Conservation (phyloP, 2,329 filamentous ascomycete genomes). For the Hymenoscyphus scutula region DNA sequence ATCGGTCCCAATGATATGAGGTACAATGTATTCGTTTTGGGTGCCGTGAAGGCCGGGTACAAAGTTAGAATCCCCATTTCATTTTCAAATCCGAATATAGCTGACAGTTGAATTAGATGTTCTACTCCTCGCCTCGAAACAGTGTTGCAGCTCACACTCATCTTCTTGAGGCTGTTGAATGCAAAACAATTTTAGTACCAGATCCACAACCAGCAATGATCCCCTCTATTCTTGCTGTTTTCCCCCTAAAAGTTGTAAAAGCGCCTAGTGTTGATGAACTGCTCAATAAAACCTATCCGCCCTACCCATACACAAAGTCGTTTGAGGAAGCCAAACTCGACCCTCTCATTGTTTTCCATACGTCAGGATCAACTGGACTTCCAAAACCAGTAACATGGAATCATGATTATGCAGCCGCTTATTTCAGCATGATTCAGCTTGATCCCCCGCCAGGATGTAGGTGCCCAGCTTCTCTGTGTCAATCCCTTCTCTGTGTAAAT, state of each 20-base stretch:
- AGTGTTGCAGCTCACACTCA: constrained; percentile 6
- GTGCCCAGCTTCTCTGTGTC: too few species aligned
- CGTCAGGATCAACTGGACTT: constrained; percentile 43
- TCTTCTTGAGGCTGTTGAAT: constrained; percentile 6
- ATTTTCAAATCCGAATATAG: neutral
- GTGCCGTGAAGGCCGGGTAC: constrained; percentile 15
- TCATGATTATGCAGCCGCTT: constrained; percentile 32
- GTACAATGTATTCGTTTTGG: constrained; percentile 9
- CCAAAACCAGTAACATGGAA: constrained; percentile 42
- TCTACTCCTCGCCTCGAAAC: constrained; percentile 12
- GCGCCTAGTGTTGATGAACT: constrained; percentile 13
- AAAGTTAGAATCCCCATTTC: constrained; percentile 4
- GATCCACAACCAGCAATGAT: neutral
- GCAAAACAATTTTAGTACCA: constrained; percentile 1
- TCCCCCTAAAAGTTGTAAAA: neutral
- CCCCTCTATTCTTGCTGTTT: neutral
- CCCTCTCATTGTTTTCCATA: constrained; percentile 38
- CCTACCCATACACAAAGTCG: neutral
- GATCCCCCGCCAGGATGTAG: constrained; percentile 37
- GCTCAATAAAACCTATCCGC: neutral
- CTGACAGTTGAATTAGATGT: constrained; percentile 6
- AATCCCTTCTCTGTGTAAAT: too few species aligned
- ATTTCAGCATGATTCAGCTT: constrained; percentile 25
- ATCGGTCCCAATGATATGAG: constrained; percentile 36
- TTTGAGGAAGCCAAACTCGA: neutral